phyloP scores from a whole-genome alignment of 768 basidiomycete species.

The Lentinula boryana region DNA sequence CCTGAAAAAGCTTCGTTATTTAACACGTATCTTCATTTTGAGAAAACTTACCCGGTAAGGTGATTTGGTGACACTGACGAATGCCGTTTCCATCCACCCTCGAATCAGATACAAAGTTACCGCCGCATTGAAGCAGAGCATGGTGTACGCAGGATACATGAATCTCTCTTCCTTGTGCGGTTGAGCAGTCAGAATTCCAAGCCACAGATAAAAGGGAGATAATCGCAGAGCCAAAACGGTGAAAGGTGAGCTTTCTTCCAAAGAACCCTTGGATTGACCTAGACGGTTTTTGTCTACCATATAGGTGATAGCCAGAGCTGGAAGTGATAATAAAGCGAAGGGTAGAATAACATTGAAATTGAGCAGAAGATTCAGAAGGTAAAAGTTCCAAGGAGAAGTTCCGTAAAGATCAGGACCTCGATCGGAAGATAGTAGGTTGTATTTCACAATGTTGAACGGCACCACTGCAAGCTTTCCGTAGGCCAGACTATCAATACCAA shows the following conservation, averaged over 20 bases:
- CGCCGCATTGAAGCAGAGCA: constrained; percentile 92
- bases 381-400: constrained; percentile 82
- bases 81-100: constrained; percentile 80
- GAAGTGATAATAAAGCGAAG: constrained; percentile 77
- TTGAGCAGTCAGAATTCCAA: constrained; percentile 71
- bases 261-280: constrained; percentile 41
- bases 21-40: not conserved
- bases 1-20: constrained; percentile 36
- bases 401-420: constrained; percentile 94
- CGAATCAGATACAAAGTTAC: constrained; percentile 80
- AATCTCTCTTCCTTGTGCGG: constrained; percentile 99
- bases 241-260: constrained; percentile 73
- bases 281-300: constrained; percentile 72
- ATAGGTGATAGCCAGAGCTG: constrained; percentile 71
- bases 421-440: constrained; percentile 81
- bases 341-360: constrained; percentile 90
- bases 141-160: constrained; percentile 90
- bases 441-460: constrained; percentile 89
- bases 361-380: constrained; percentile 81
- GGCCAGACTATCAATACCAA: constrained; percentile 77
- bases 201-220: constrained; percentile 92
- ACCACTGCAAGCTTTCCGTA: constrained; percentile 78
- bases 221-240: constrained; percentile 70
- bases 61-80: constrained; percentile 71
- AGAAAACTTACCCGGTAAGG: constrained; percentile 66